phyloP scores from a whole-genome alignment of 495 filamentous ascomycete genomes.

The Pseudevernia furfuracea region DNA sequence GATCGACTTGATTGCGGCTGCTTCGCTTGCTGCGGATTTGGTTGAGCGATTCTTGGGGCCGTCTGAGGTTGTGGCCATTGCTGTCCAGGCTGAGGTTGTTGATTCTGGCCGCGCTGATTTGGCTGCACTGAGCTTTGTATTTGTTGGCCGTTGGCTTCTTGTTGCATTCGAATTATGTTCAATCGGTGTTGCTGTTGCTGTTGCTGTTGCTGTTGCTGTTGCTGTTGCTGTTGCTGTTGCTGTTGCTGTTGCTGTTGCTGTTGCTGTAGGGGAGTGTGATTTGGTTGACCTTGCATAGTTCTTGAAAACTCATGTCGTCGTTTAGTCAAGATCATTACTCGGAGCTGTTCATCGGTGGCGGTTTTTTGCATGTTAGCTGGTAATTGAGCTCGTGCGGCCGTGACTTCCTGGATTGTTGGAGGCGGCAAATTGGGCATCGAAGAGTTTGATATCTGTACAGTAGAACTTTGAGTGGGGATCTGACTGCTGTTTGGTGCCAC shows the following conservation, averaged over 20 bases:
- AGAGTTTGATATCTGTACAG: neutral
- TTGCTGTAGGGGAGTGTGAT: conserved; percentile 35
- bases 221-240: conserved; percentile 28
- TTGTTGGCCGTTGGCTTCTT: conserved; percentile 4
- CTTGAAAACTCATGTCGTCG: conserved; percentile 35
- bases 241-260: conserved; percentile 30
- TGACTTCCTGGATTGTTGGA: conserved; percentile 25
- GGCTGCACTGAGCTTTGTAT: conserved; percentile 17
- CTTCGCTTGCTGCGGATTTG: conserved; percentile 5
- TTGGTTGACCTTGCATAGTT: conserved; percentile 28
- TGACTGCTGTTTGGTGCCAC: conserved; percentile 34
- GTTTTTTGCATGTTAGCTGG: conserved; percentile 15
- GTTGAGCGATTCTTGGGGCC: neutral
- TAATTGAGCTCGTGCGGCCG: conserved; percentile 18
- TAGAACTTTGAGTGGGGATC: conserved; percentile 22
- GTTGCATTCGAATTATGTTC: conserved; percentile 18
- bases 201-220: conserved; percentile 29
- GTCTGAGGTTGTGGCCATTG: conserved; percentile 5
- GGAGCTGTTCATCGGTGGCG: conserved; percentile 49
- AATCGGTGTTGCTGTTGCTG: conserved; percentile 24
- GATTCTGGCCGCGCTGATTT: conserved; percentile 13
- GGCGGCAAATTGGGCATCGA: conserved; percentile 12
- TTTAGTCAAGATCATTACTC: conserved; percentile 33
- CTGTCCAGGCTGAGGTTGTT: conserved; percentile 16
- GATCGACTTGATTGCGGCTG: neutral